phyloP scores from a whole-genome alignment of 2,329 filamentous ascomycete genomes.

The Orbilia blumenaviensis region DNA sequence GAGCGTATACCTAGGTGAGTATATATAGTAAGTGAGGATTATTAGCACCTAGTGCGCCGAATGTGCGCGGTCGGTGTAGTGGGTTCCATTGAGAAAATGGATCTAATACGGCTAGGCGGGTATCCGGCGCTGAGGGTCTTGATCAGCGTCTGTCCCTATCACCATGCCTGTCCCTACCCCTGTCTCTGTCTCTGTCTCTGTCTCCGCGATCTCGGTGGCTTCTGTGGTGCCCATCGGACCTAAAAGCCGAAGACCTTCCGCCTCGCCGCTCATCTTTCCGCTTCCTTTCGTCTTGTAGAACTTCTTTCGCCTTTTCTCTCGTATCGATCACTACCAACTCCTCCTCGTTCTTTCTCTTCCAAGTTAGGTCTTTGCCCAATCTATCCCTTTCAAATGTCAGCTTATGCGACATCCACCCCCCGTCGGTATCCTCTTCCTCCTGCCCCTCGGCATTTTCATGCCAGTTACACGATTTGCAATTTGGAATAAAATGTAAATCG shows the following conservation, averaged over 20 bases:
- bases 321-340: slow-evolving; percentile 94
- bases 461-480: slow-evolving; percentile 94
- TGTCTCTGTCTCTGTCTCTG: slow-evolving; percentile 21
- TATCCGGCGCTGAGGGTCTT: neutral
- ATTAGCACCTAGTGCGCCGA: neutral
- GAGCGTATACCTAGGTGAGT: no score
- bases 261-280: slow-evolving; percentile 66
- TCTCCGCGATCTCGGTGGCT: slow-evolving; percentile 20
- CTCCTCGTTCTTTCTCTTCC: slow-evolving; percentile 89
- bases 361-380: slow-evolving; percentile 87
- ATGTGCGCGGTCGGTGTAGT: neutral
- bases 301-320: slow-evolving; percentile 77
- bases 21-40: no score
- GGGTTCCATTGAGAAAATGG: neutral
- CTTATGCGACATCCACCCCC: slow-evolving; percentile 72
- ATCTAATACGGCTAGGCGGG: neutral
- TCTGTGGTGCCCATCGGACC: slow-evolving; percentile 46
- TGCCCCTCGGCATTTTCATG: slow-evolving; percentile 69
- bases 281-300: slow-evolving; percentile 72
- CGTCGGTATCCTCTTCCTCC: slow-evolving; percentile 64
- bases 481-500: slow-evolving; percentile 93
- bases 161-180: slow-evolving; percentile 19
- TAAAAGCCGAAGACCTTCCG: slow-evolving; percentile 57
- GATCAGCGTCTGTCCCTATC: slow-evolving; percentile 16
- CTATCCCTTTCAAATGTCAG: slow-evolving; percentile 89